Conservation (phyloP, 2,329 filamentous ascomycete species). For the Colletotrichum liriopes region DNA sequence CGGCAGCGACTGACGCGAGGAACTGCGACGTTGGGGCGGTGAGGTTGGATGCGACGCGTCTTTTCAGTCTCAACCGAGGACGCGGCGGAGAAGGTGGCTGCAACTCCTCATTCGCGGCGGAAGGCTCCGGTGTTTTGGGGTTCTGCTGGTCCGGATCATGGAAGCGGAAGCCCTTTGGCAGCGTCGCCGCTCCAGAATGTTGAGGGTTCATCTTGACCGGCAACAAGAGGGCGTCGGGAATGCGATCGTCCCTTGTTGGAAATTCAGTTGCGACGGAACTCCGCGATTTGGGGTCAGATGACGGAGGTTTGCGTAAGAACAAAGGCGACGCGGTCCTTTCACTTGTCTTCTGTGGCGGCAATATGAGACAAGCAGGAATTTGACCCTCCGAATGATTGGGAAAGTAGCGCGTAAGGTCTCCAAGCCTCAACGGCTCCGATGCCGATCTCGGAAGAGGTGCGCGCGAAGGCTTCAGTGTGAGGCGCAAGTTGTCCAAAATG, state of each 20-base stretch:
- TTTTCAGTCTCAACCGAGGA: constrained; percentile 70
- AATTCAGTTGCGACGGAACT: constrained; percentile 19
- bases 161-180: constrained; percentile 61
- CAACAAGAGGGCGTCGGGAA: constrained; percentile 42
- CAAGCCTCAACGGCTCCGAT: constrained; percentile 9
- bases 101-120: constrained; percentile 52
- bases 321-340: constrained; percentile 29
- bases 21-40: constrained; percentile 76
- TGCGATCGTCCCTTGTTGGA: constrained; percentile 36
- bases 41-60: constrained; percentile 67
- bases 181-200: constrained; percentile 61
- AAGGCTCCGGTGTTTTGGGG: constrained; percentile 70
- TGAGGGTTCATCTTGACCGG: constrained; percentile 60
- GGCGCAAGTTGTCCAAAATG: background rate
- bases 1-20: constrained; percentile 76
- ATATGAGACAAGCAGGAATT: constrained; percentile 32
- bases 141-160: constrained; percentile 52
- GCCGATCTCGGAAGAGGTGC: constrained; percentile 9
- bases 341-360: constrained; percentile 23
- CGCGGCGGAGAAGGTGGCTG: constrained; percentile 66
- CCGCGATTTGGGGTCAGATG: constrained; percentile 3
- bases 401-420: constrained; percentile 27
- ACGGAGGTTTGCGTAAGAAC: constrained; percentile 5
- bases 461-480: background rate
- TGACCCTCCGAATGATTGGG: background rate